These are phyloP conservation scores for Solanum pimpinellifolium DNA, from an alignment of 257 asterid species.

Conservation along the genomic window DNA sequence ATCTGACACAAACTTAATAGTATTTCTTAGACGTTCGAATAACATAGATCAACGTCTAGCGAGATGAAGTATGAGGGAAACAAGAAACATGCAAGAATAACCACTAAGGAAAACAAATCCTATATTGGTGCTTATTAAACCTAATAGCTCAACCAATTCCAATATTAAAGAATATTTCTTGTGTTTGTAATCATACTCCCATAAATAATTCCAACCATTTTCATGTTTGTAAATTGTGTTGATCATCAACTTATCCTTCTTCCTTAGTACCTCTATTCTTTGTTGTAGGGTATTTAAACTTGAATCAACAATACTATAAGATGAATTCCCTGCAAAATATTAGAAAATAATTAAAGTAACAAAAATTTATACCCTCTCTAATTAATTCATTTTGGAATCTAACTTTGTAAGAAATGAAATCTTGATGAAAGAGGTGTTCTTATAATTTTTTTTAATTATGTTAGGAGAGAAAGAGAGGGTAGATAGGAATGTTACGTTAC, in stretches of 20 bases:
- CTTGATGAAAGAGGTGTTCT: not conserved
- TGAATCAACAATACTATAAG: conserved; percentile 28
- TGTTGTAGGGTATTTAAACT: conserved; percentile 16
- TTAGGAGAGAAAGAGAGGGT: not conserved
- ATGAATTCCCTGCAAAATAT: conserved; percentile 14
- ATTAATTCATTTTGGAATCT: not conserved
- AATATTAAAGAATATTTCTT: conserved; percentile 1
- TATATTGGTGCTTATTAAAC: conserved; percentile 11
- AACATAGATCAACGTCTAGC: not conserved
- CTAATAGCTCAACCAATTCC: conserved; percentile 12
- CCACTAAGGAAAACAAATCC: conserved; percentile 26
- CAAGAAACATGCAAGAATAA: conserved; percentile 20
- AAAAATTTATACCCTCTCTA: not conserved
- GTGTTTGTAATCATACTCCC: conserved; percentile 19
- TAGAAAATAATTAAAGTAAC: not conserved
- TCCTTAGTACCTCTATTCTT: conserved; percentile 28
- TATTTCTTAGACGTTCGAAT: not conserved
- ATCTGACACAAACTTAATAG: rapidly evolving
- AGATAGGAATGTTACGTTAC: not conserved
- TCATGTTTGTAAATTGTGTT: not conserved
- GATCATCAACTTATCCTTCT: conserved; percentile 16
- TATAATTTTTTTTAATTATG: not conserved
- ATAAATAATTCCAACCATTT: conserved; percentile 35
- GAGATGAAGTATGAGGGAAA: conserved; percentile 4
- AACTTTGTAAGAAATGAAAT: not conserved